Evolutionary conservation across 1,139 yeast genomes (phyloP), one percentile per base, ranked within the genome.

Genomic region (Pichia sp.): DNA sequence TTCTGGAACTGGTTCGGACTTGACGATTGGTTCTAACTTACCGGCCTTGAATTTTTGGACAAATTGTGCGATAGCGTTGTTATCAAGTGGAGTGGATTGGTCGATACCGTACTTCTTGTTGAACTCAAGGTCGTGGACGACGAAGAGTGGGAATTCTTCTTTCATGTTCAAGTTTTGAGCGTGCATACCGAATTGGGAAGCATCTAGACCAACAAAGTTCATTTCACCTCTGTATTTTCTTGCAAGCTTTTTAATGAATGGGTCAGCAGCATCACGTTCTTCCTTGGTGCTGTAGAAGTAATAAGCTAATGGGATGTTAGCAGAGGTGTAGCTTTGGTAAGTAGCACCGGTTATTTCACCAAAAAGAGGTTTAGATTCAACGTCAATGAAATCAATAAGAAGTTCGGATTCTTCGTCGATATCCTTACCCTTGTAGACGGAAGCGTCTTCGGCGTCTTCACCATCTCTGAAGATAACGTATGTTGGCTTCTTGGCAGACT

Each of bases 321-420:
- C 75, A 57, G 80, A 73, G 80, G 89, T 82, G 76, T 92, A 93
- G 55, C 78, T 71, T 72, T 80, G 75, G 79, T 87, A 93, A 61
- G 96, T 87, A 58, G 81, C 79, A 63, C 96, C 93, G 67, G 85
- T 84, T 62, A 93, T 84, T 71, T 92, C 98, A 67, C 97, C 98
- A 67, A 93, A 86, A 68, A 81, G 80, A 58, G 99, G 98, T 68
- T 88, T 80, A 50, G 87, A 74, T 75, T 92, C 96, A 60, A 76
- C 74, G 58, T 76, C 74, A 64, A 89, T 73, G 74, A 90, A 91
- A 43, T 74, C 73, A 50, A 71, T 68, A 61, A 92, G 73, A 27
- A 70, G 60, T 14, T 65, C 71, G 20, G 45, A 46, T 30, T 66
- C 71, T 49, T 73, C 70, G 58, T 69, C 63, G 27, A 61, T 52